These are phyloP conservation scores for Lasiodiplodia sp. DNA, from an alignment of 2,329 filamentous ascomycete genomes.

Conservation along the genomic window DNA sequence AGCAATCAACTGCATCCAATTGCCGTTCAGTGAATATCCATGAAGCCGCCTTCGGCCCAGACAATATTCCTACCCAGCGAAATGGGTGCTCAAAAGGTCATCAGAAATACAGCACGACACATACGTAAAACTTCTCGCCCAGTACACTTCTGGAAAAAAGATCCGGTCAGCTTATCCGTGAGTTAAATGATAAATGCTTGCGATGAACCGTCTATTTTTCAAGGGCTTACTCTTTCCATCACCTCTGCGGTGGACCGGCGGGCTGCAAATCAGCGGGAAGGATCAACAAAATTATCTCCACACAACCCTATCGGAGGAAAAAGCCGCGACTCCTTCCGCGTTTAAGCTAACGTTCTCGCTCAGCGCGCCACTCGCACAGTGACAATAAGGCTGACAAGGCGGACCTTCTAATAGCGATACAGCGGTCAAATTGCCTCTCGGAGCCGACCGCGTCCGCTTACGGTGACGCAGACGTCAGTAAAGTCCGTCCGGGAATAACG, in stretches of 20 bases:
- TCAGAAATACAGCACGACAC: neutral
- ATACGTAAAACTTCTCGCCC: neutral
- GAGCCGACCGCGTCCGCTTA: neutral
- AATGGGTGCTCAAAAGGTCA: neutral
- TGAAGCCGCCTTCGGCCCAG: neutral
- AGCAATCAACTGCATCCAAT: neutral
- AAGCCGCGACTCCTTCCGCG: neutral
- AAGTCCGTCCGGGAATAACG: neutral
- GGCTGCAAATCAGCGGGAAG: slow-evolving; percentile 2
- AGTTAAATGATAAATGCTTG: neutral
- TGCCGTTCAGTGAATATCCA: neutral
- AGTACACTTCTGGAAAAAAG: neutral
- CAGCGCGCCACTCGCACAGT: neutral
- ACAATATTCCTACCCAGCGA: neutral
- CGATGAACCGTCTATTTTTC: neutral
- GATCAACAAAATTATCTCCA: neutral
- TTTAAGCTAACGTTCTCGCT: neutral
- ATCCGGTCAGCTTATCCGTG: neutral
- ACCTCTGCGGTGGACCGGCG: neutral
- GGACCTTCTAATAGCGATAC: neutral
- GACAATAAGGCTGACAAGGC: neutral
- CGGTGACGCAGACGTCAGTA: neutral
- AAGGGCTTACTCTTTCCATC: neutral
- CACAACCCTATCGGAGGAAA: neutral
- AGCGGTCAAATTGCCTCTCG: neutral